phyloP scores from a whole-genome alignment of 768 basidiomycete genomes.

The Trametes elegans region DNA sequence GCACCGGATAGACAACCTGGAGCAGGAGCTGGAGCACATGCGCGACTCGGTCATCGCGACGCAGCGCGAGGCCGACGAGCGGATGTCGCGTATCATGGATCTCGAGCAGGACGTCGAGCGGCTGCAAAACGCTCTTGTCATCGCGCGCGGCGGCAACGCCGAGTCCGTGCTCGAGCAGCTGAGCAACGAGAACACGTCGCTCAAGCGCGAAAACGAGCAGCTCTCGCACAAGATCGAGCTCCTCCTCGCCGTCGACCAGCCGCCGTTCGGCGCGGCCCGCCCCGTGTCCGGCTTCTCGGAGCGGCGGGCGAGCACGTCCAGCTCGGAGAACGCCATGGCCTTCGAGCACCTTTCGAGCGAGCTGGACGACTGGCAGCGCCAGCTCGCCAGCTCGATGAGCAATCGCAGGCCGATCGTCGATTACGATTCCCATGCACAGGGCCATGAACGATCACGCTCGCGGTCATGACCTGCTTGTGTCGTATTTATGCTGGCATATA shows the following conservation, averaged over 20 bases:
- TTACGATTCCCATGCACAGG: slow-evolving; percentile 57
- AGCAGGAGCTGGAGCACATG: slow-evolving; percentile 71
- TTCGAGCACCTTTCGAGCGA: slow-evolving; percentile 80
- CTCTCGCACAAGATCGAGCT: slow-evolving; percentile 90
- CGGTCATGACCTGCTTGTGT: slow-evolving; percentile 38
- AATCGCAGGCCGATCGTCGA: slow-evolving; percentile 70
- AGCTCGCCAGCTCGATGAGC: slow-evolving; percentile 77
- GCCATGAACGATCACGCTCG: slow-evolving; percentile 60
- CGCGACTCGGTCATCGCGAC: slow-evolving; percentile 68
- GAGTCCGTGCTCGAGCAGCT: slow-evolving; percentile 81
- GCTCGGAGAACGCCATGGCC: slow-evolving; percentile 75
- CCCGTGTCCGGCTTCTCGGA: slow-evolving; percentile 59
- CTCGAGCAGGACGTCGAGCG: slow-evolving; percentile 79
- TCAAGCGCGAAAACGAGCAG: slow-evolving; percentile 85
- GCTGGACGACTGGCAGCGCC: slow-evolving; percentile 84
- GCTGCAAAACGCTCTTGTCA: slow-evolving; percentile 66
- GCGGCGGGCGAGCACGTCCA: slow-evolving; percentile 70
- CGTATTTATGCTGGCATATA: slow-evolving; percentile 43
- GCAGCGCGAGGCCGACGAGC: slow-evolving; percentile 78
- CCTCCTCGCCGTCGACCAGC: slow-evolving; percentile 82
- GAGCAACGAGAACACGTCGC: slow-evolving; percentile 72
- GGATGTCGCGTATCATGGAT: slow-evolving; percentile 72
- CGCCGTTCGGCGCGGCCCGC: slow-evolving; percentile 57
- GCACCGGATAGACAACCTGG: slow-evolving; percentile 66
- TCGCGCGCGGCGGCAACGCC: slow-evolving; percentile 73